A percentile compares a stretch with the other conserved stretches of the same genome.
Conservation (phyloP, 140 eudicot species). For the Bidens hawaiensis region DNA sequence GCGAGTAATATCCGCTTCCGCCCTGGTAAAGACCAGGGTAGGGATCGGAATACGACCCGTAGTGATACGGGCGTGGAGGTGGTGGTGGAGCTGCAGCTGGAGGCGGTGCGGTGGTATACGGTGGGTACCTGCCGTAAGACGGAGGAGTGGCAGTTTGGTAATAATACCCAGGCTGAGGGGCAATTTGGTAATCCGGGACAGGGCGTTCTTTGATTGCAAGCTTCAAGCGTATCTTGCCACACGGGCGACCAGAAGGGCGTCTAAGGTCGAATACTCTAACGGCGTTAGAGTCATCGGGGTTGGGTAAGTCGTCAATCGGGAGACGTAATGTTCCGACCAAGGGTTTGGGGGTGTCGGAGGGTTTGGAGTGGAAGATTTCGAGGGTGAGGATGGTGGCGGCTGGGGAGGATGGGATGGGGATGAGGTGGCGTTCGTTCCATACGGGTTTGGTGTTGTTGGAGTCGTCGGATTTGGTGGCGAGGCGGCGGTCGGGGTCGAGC, state of each 20-base stretch:
- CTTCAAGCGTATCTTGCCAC: conserved; percentile 72
- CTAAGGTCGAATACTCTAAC: conserved; percentile 52
- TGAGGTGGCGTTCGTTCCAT: conserved; percentile 70
- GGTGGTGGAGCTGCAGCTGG: conserved; percentile 36
- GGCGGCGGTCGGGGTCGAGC: conserved; percentile 81
- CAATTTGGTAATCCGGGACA: conserved; percentile 49
- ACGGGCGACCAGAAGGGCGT: conserved; percentile 83
- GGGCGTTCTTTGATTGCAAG: conserved; percentile 54
- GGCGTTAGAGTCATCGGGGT: conserved; percentile 27
- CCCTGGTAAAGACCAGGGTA: conserved; percentile 54
- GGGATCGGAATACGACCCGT: conserved; percentile 50
- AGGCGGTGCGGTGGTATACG: conserved; percentile 33
- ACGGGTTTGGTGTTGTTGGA: conserved; percentile 69
- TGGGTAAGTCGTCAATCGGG: conserved; percentile 49
- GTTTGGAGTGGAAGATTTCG: conserved; percentile 77
- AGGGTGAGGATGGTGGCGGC: conserved; percentile 48
- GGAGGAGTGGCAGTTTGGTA: conserved; percentile 66
- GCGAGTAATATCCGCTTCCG: conserved; percentile 41
- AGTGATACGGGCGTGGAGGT: conserved; percentile 39
- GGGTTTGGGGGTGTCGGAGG: conserved; percentile 72
- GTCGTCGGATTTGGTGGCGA: conserved; percentile 75
- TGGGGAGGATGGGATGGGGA: conserved; percentile 46
- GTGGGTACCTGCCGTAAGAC: conserved; percentile 41
- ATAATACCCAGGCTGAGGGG: conserved; percentile 64
- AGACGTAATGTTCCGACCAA: conserved; percentile 60